Evolutionary conservation across 768 basidiomycete species (phyloP).

Genomic region (Dictyophora rubrovolvata): DNA sequence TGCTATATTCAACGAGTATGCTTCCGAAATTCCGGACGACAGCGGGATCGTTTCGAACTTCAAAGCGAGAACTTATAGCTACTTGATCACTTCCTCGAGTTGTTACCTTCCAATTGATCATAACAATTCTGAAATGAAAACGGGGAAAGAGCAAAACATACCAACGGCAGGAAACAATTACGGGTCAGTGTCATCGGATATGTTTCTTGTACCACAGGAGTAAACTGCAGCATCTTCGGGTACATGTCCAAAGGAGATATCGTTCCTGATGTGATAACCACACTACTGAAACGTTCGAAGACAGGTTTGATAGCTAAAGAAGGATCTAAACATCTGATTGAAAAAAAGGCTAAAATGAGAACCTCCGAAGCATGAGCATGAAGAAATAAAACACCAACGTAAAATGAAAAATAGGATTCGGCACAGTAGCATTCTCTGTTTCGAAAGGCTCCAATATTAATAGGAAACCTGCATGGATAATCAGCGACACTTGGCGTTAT

Average conservation of each 20-base stretch:
- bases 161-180: constrained; percentile 92
- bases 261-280: constrained; percentile 97
- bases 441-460: constrained; percentile 97
- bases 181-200: constrained; percentile 97
- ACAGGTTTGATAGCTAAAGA: constrained; percentile 96
- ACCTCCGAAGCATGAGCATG: background rate
- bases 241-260: constrained; percentile 99
- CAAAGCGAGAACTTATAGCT: constrained; percentile 95
- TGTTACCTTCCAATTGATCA: constrained; percentile 55
- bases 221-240: constrained; percentile 98
- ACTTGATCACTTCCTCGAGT: constrained; percentile 98
- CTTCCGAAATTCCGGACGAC: constrained; percentile 98
- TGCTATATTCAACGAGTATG: constrained; percentile 95
- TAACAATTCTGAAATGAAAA: background rate
- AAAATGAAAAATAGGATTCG: constrained; percentile 97
- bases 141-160: constrained; percentile 25
- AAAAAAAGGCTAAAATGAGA: constrained; percentile 7
- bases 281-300: constrained; percentile 95
- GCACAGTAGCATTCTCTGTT: constrained; percentile 96
- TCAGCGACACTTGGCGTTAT: background rate
- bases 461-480: constrained; percentile 59
- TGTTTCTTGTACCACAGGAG: constrained; percentile 91
- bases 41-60: constrained; percentile 97
- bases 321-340: constrained; percentile 83
- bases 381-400: constrained; percentile 42